Conservation (phyloP, 306 rosid genomes). For the Ochetophila trinervis region DNA sequence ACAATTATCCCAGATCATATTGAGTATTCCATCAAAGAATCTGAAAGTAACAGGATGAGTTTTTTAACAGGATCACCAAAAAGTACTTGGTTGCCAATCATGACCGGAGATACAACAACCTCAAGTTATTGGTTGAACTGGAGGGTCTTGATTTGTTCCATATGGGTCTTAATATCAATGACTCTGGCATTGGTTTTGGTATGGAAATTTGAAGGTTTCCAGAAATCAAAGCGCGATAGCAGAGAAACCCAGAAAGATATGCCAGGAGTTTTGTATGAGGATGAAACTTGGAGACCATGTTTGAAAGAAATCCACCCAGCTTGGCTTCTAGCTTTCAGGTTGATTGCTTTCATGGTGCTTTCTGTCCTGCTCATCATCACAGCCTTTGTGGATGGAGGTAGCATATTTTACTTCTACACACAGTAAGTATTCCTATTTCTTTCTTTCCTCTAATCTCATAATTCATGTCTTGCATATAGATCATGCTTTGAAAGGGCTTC, state of each 20-base stretch:
- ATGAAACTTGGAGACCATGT: conserved; percentile 95
- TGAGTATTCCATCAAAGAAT: conserved; percentile 18
- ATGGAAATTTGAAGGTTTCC: conserved; percentile 50
- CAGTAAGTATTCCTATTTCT: conserved; percentile 52
- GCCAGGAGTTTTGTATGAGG: conserved; percentile 59
- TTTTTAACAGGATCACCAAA: conserved; percentile 55
- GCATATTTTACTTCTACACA: conserved; percentile 77
- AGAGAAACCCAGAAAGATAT: conserved; percentile 40
- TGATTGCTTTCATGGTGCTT: conserved; percentile 74
- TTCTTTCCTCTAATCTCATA: neutral
- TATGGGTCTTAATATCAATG: conserved; percentile 56
- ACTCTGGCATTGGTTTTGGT: conserved; percentile 42
- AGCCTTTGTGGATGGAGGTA: conserved; percentile 59
- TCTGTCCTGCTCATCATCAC: conserved; percentile 64
- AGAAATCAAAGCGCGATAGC: conserved; percentile 22
- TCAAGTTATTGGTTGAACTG: conserved; percentile 83
- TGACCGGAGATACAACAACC: conserved; percentile 69
- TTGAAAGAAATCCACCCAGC: conserved; percentile 84
- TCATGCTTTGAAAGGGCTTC: too few species aligned
- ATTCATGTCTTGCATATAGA: too few species aligned
- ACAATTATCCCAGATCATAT: conserved; percentile 11
- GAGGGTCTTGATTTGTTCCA: conserved; percentile 70
- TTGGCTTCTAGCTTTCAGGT: conserved; percentile 80
- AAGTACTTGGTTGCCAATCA: conserved; percentile 71
- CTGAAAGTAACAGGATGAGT: conserved; percentile 50